Percentiles rank a stretch among this genome's conserved stretches.
Conservation (phyloP, 192 early-diverging fungal genomes). For the Coemansia sp. region DNA sequence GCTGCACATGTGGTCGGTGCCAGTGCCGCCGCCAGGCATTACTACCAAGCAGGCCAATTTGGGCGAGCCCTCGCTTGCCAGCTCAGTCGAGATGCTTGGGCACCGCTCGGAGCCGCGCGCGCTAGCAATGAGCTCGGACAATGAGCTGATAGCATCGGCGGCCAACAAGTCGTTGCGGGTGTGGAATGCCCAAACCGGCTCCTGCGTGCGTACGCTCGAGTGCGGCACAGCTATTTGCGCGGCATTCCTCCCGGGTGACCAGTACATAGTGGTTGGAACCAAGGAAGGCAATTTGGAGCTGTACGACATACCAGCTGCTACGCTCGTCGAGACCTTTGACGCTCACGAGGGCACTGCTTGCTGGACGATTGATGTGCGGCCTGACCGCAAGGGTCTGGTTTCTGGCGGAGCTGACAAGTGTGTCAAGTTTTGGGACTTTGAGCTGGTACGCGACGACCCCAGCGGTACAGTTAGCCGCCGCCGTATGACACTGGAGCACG, state of each 20-base stretch:
- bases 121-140: constrained; percentile 85
- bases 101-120: constrained; percentile 90
- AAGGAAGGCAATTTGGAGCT: constrained; percentile 87
- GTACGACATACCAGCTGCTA: constrained; percentile 83
- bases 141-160: constrained; percentile 80
- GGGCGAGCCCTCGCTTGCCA: constrained; percentile 62
- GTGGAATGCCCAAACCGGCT: constrained; percentile 81
- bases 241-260: constrained; percentile 90
- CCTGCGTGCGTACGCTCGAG: constrained; percentile 86
- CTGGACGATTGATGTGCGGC: constrained; percentile 82
- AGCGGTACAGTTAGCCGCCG: constrained; percentile 36
- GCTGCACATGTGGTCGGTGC: constrained; percentile 69
- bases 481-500: constrained; percentile 76
- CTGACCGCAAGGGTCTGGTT: constrained; percentile 83
- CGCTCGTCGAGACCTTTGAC: constrained; percentile 81
- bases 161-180: constrained; percentile 83
- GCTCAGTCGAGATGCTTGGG: constrained; percentile 78
- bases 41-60: constrained; percentile 66
- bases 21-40: constrained; percentile 56
- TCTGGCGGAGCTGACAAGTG: constrained; percentile 93
- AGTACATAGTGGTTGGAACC: constrained; percentile 85
- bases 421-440: constrained; percentile 98
- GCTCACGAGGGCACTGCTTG: constrained; percentile 85
- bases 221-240: constrained; percentile 91
- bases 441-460: constrained; percentile 61